Evolutionary conservation across 2,329 filamentous ascomycete species (phyloP).

Genomic region (Botrytis fragariae): DNA sequence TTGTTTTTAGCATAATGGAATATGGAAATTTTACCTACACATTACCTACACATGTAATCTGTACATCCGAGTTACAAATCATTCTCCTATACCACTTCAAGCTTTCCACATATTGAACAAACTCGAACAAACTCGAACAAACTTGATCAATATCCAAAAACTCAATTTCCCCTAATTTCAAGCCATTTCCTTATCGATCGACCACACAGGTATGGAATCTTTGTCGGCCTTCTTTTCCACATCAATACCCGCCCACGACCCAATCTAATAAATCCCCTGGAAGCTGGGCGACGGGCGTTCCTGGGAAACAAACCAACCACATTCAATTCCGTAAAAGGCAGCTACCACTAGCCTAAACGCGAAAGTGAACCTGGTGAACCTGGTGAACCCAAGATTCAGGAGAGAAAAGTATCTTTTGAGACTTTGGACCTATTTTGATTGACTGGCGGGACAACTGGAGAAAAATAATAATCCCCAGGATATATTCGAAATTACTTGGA

Average conservation of each 20-base stretch:
- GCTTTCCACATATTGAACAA: background rate
- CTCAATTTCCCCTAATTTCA: background rate
- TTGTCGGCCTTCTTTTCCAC: background rate
- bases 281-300: background rate
- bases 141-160: background rate
- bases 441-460: slow-evolving; percentile 1
- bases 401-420: slow-evolving; percentile 3
- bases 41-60: too few species aligned
- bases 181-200: background rate
- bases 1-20: background rate
- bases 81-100: background rate
- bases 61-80: background rate
- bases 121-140: background rate
- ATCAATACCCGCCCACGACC: background rate
- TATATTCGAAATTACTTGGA: background rate
- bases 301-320: slow-evolving; percentile 6
- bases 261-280: background rate
- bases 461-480: background rate
- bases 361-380: slow-evolving; percentile 1
- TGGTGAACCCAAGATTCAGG: slow-evolving; percentile 9
- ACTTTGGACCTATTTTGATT: background rate
- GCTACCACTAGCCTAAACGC: background rate
- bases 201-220: background rate
- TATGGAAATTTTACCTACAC: background rate
- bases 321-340: background rate